Percentiles rank a stretch among this genome's conserved stretches.
These are phyloP conservation scores for Alternaria alternata DNA, from an alignment of 2,329 filamentous ascomycete species.

Conservation along the genomic window DNA sequence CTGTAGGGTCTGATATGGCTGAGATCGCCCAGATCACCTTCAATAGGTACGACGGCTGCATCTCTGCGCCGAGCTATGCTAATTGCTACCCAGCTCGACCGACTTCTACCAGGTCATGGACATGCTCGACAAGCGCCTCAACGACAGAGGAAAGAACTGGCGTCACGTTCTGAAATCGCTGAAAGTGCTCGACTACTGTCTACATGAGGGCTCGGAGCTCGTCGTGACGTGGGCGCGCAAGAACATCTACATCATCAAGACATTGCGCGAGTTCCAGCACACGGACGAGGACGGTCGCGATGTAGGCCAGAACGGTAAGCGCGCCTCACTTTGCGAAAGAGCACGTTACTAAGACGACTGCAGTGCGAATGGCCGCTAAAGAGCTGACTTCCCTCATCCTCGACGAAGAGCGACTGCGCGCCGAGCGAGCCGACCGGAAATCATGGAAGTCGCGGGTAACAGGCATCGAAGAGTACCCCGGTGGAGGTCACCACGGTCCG, in stretches of 20 bases:
- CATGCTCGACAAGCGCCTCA: slow-evolving; percentile 97
- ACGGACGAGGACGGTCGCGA: slow-evolving; percentile 94
- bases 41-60: slow-evolving; percentile 76
- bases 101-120: slow-evolving; percentile 99
- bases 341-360: slow-evolving; percentile 23
- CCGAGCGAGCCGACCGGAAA: slow-evolving; percentile 89
- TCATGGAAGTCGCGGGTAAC: slow-evolving; percentile 97
- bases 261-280: slow-evolving; percentile 94
- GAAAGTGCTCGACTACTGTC: slow-evolving; percentile 96
- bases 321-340: neutral
- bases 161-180: slow-evolving; percentile 96
- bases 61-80: slow-evolving; percentile 29
- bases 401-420: slow-evolving; percentile 90
- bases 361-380: slow-evolving; percentile 94
- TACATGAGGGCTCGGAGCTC: slow-evolving; percentile 95
- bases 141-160: slow-evolving; percentile 99
- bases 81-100: slow-evolving; percentile 70
- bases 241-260: slow-evolving; percentile 99
- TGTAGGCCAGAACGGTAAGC: slow-evolving; percentile 92
- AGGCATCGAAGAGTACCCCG: slow-evolving; percentile 83
- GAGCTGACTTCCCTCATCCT: slow-evolving; percentile 90
- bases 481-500: slow-evolving; percentile 39
- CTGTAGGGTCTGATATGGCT: slow-evolving; percentile 96
- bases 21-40: slow-evolving; percentile 98
- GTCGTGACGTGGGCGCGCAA: slow-evolving; percentile 98